Conservation (phyloP, 1,284 basidiomycete genomes). For the Cystobasidiaceae sp. region DNA sequence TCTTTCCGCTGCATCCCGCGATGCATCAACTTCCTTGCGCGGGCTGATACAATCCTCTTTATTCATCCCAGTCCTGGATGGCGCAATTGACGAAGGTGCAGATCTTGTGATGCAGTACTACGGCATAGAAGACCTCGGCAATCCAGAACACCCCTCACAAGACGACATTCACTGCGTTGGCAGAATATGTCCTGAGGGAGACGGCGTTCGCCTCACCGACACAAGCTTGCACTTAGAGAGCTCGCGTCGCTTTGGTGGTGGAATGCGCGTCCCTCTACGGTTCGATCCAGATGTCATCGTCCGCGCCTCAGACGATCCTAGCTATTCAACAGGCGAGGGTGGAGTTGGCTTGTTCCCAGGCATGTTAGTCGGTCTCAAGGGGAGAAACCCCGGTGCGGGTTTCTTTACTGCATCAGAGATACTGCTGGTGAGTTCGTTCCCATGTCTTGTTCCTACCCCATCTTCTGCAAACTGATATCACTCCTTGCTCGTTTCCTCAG, state of each 20-base stretch:
- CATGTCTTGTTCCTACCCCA: no score
- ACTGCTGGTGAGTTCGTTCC: constrained; percentile 62
- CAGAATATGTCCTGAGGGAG: constrained; percentile 66
- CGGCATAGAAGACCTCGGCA: constrained; percentile 63
- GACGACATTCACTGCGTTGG: constrained; percentile 73
- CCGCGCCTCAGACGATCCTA: constrained; percentile 52
- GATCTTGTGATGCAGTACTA: constrained; percentile 67
- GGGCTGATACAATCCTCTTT: not conserved
- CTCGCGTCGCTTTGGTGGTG: constrained; percentile 69
- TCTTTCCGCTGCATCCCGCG: not conserved
- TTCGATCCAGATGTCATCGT: constrained; percentile 65
- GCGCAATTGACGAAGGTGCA: constrained; percentile 74
- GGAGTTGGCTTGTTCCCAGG: constrained; percentile 81
- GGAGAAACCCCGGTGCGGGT: constrained; percentile 82
- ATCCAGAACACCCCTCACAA: constrained; percentile 62
- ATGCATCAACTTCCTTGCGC: not conserved
- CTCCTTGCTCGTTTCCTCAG: no score
- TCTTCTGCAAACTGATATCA: no score
- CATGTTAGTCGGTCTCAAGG: constrained; percentile 77
- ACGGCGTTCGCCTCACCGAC: constrained; percentile 64
- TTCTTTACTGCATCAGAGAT: constrained; percentile 81
- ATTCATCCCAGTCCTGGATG: constrained; percentile 62
- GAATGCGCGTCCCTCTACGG: constrained; percentile 63
- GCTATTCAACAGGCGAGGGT: constrained; percentile 53
- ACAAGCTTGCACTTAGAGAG: constrained; percentile 70